Evolutionary conservation across 495 filamentous ascomycete genomes (phyloP).

Genomic region (Penicillium waksmanii): DNA sequence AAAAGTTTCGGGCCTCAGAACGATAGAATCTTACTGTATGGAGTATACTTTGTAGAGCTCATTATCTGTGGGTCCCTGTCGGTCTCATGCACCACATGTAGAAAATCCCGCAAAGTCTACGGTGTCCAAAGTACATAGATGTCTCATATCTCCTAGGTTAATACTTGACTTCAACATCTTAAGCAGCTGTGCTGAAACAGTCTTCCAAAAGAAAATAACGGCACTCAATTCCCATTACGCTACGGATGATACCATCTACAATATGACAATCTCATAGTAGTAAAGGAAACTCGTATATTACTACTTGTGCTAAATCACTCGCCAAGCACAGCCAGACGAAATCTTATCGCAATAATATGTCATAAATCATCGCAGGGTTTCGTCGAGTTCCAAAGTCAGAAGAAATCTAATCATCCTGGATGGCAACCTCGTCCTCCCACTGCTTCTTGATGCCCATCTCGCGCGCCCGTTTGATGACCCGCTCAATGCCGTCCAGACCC

Average conservation of each 20-base stretch:
- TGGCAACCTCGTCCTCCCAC: constrained; percentile 47
- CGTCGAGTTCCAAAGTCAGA: not conserved
- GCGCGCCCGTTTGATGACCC: constrained; percentile 58
- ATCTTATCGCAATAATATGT: not conserved
- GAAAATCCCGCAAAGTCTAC: too few species aligned
- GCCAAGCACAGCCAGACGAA: constrained; percentile 1
- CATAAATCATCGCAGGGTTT: constrained; percentile 5
- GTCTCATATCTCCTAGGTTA: too few species aligned
- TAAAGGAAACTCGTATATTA: constrained; percentile 3
- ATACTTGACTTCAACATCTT: too few species aligned
- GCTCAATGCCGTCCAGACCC: constrained; percentile 88
- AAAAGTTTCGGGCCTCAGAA: too few species aligned
- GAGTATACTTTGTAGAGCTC: too few species aligned
- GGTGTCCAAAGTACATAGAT: too few species aligned
- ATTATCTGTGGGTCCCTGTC: too few species aligned
- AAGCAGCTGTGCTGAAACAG: too few species aligned
- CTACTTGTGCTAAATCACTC: not conserved
- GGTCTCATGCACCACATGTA: too few species aligned
- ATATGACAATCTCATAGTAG: not conserved
- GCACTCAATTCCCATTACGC: too few species aligned
- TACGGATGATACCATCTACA: not conserved
- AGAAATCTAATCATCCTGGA: constrained; percentile 42
- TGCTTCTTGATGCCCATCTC: constrained; percentile 30
- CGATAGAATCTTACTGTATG: too few species aligned
- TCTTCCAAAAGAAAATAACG: too few species aligned